These are phyloP conservation scores for Babesia bovis DNA, from an alignment of 169 alveolate genomes.

Conservation along the genomic window DNA sequence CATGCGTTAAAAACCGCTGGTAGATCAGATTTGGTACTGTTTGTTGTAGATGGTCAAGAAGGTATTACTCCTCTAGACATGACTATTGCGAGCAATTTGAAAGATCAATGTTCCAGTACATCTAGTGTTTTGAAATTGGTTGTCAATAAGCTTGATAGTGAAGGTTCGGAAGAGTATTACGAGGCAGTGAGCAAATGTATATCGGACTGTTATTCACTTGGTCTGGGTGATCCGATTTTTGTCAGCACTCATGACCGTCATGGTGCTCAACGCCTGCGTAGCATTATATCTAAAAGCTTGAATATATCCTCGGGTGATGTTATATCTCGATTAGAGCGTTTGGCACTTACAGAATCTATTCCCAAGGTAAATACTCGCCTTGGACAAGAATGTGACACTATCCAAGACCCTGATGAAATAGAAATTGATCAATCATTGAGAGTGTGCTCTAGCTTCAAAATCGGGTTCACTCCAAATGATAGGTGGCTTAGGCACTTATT, in stretches of 20 bases:
- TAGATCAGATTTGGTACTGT: conserved; percentile 69
- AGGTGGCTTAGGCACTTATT: conserved; percentile 43
- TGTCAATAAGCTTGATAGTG: conserved; percentile 55
- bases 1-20: conserved; percentile 64
- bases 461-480: conserved; percentile 40
- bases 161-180: conserved; percentile 54
- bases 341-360: conserved; percentile 39
- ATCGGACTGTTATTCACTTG: conserved; percentile 56
- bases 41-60: conserved; percentile 75
- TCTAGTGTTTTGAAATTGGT: conserved; percentile 27
- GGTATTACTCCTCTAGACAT: conserved; percentile 77
- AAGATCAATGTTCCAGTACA: conserved; percentile 30
- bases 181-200: conserved; percentile 56
- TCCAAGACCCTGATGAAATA: background rate
- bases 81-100: conserved; percentile 62
- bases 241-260: conserved; percentile 45
- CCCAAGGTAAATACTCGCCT: conserved; percentile 7
- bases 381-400: background rate
- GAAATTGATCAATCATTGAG: conserved; percentile 58
- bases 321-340: conserved; percentile 17
- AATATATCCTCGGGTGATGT: background rate
- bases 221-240: conserved; percentile 62
- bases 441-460: conserved; percentile 23
- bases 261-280: conserved; percentile 30
- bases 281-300: conserved; percentile 5